Base-by-base conservation (phyloP, 345 rosid species). In the Pistacia vera region DNA sequence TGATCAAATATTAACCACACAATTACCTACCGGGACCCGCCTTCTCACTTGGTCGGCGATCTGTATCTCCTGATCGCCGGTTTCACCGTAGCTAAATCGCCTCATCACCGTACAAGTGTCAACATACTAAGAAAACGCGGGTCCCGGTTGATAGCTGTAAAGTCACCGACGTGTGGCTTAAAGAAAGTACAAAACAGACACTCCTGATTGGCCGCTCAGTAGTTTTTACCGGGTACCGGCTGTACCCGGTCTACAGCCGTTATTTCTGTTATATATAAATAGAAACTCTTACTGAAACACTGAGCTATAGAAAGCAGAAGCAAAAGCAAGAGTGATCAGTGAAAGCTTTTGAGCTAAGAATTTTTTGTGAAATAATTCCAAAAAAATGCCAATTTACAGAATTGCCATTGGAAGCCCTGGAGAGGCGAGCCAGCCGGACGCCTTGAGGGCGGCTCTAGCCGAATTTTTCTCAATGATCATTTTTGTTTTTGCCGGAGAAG, bases 401-500 rank as follows among this genome's bases (percentile, higher is more conserved):
- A 87, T 93, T 11, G 89, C 94, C 3, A 61, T 93, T 33, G 98
- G 93, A 17, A 5, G 80, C 17, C 84, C 94, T 0, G 83, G 91
- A 10, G 98, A 93, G 79, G 92, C 87, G 2, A 89, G 89, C 74
- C 86, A 80, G 3, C 97, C 94, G 0, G 92, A 88, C 10, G 93
- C 91, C 8, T 56, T 92, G 12, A 82, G 66, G 81, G 98, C 93
- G 0, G 95, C 97, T 0, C 54, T 87, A 0, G 95, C 98, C 0
- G 92, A 93, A 80, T 92, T 93, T 71, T 86, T 93, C 78, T 93
- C 95, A 0, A 88, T 82, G 89, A 65, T 93, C 69, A 93, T 93
- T 74, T 93, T 92, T 69, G 93, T 93, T 28, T 93, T 93, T 17
- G 98, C 95, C 2, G 98, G 98, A 41, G 83, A 89, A 86, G 98